phyloP scores from a whole-genome alignment of 2,329 filamentous ascomycete genomes.

The Penicillium palitans region DNA sequence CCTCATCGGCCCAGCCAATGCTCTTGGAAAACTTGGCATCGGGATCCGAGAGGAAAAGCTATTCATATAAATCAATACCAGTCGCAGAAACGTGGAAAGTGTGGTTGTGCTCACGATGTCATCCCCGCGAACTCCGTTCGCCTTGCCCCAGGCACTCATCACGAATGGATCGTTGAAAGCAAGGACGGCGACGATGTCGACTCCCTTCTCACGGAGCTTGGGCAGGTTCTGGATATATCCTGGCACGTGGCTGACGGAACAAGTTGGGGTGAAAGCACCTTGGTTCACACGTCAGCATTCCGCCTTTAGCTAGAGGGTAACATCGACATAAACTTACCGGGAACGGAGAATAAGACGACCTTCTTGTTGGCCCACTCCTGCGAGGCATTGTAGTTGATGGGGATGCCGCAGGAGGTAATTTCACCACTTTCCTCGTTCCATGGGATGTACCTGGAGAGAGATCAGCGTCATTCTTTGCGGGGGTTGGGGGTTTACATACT shows the following conservation, averaged over 20 bases:
- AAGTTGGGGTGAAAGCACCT: constrained; percentile 82
- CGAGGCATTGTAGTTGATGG: constrained; percentile 75
- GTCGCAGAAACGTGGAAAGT: neutral
- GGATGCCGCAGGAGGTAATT: constrained; percentile 75
- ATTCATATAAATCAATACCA: neutral
- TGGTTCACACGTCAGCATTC: neutral
- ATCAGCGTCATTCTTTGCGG: neutral
- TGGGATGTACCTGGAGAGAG: constrained; percentile 65
- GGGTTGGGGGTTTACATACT: constrained; percentile 47
- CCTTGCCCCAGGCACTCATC: constrained; percentile 86
- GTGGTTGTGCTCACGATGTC: constrained; percentile 51
- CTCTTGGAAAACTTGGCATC: constrained; percentile 70
- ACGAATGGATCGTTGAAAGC: constrained; percentile 81
- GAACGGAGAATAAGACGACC: constrained; percentile 70
- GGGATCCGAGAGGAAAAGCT: constrained; percentile 73
- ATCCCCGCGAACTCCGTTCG: constrained; percentile 72
- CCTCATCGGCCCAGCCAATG: constrained; percentile 67
- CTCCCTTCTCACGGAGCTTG: constrained; percentile 72
- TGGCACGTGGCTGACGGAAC: constrained; percentile 74
- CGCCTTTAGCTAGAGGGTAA: neutral
- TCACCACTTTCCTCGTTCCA: constrained; percentile 68
- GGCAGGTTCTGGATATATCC: constrained; percentile 71
- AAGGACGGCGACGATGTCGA: constrained; percentile 76
- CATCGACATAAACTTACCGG: constrained; percentile 47
- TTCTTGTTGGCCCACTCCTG: constrained; percentile 73